Base-by-base conservation (phyloP, 129 eudicot genomes). In the Helianthus tuberosus region DNA sequence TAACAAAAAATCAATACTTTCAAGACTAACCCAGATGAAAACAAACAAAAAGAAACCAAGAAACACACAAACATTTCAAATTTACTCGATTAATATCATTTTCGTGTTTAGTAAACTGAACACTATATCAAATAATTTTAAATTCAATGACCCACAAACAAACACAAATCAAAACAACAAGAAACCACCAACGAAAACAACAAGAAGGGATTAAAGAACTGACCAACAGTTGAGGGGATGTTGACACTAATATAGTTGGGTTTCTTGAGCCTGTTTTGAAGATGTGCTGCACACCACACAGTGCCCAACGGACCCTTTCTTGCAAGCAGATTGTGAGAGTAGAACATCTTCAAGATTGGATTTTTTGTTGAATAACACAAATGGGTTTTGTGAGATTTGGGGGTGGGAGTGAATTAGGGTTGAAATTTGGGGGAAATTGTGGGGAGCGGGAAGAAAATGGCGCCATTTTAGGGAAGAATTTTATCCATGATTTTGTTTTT, bases 201-300 rank as follows among this genome's bases (percentile, higher is more conserved):
- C n/a, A n/a, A n/a, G n/a, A n/a, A n/a, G n/a, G n/a, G n/a, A n/a
- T n/a, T n/a, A n/a, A 47, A 71, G 32, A 60, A 84, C 86, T 1
- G 11, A 94, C 99, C 99, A 70, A 91, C 99, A 71, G 99, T 91
- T 27, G 88, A 75, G 64, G 92, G 83, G 73, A 95, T 86, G 41
- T 95, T 77, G 47, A 96, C 84, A 79, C 90, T 74, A 61, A 83
- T 67, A 64, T 86, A 86, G 20, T 91, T 94, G 13, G 96, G 76
- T 75, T 95, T 95, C 81, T 77, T 85, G 85, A 91, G 97, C 20
- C 68, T 85, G 84, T 80, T 80, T 62, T 91, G 96, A 35, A 95
- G 85, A 87, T 95, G 97, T 17, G 97, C 97, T 3, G 96, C 98
- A 67, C 91, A 86, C 99, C 97, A 95, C 29, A 91, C 97, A 0